Conservation (phyloP, 352 stramenopile genomes). For the Phytophthora megakarya region DNA sequence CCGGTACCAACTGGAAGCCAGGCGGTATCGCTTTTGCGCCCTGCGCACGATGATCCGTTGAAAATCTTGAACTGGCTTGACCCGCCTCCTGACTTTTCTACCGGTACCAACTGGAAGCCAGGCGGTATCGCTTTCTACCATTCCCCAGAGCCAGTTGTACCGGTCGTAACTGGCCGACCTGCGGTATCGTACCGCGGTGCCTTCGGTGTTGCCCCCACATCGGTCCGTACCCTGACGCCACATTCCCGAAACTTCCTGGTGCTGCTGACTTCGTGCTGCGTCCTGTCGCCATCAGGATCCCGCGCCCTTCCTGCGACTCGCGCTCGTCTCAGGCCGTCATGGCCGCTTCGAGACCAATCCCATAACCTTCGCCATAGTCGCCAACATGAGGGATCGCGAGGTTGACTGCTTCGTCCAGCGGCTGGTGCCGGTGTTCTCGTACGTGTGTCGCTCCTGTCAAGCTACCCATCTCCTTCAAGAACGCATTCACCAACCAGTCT, state of each 20-base stretch:
- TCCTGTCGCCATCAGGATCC: not conserved
- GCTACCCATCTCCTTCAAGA: constrained; percentile 11
- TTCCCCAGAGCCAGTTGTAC: not conserved
- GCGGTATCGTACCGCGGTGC: not conserved
- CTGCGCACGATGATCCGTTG: not conserved
- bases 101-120: not conserved
- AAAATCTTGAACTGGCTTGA: not conserved
- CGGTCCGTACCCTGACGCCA: not conserved
- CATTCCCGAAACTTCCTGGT: not conserved
- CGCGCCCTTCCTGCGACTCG: not conserved
- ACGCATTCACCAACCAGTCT: constrained; percentile 9
- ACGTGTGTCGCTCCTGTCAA: not conserved
- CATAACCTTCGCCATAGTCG: constrained; percentile 6
- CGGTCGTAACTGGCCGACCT: not conserved
- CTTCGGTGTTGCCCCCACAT: not conserved
- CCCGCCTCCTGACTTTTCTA: not conserved
- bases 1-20: not conserved
- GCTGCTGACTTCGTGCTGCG: not conserved
- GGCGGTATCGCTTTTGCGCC: not conserved
- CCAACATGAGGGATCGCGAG: not conserved
- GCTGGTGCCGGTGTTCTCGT: not conserved
- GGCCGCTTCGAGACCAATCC: constrained; percentile 1
- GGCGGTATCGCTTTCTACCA: constrained; percentile 6
- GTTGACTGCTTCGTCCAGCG: not conserved
- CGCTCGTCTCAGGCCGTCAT: not conserved